Percentiles rank a stretch among this genome's conserved stretches.
These are phyloP conservation scores for Aspergillus transmontanensis DNA, from an alignment of 2,329 filamentous ascomycete genomes.

Conservation along the genomic window DNA sequence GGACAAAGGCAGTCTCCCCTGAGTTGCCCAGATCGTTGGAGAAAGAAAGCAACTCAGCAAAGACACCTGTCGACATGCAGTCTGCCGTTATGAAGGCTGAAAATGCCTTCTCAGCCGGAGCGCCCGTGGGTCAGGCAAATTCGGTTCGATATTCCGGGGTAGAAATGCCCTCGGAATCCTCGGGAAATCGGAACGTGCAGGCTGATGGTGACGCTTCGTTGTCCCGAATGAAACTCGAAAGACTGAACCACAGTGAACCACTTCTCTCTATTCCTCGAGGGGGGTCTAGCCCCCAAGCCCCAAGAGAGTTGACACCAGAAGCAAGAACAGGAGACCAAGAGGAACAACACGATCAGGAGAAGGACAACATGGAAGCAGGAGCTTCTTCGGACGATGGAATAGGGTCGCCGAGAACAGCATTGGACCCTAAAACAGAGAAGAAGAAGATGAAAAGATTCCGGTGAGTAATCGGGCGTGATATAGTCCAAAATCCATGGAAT, in stretches of 20 bases:
- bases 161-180: constrained; percentile 21
- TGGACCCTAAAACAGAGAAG: constrained; percentile 36
- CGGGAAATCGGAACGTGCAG: constrained; percentile 18
- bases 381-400: constrained; percentile 34
- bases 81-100: constrained; percentile 29
- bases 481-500: background rate
- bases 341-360: constrained; percentile 22
- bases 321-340: constrained; percentile 12
- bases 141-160: constrained; percentile 20
- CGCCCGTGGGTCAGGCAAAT: constrained; percentile 15
- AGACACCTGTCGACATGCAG: constrained; percentile 29
- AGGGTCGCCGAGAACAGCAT: constrained; percentile 28
- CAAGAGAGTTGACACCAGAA: constrained; percentile 15
- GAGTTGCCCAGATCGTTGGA: constrained; percentile 25
- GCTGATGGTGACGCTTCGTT: constrained; percentile 21
- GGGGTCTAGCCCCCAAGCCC: constrained; percentile 18
- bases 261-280: constrained; percentile 19
- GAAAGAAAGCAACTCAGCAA: constrained; percentile 21
- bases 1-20: constrained; percentile 24
- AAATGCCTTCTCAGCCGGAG: constrained; percentile 27
- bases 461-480: constrained; percentile 26
- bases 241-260: constrained; percentile 25
- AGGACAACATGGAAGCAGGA: constrained; percentile 19
- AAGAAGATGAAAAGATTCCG: constrained; percentile 49
- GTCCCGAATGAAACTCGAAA: constrained; percentile 30